These are phyloP conservation scores for Cryptosporidium tyzzeri DNA, from an alignment of 169 alveolate species.

Conservation along the genomic window DNA sequence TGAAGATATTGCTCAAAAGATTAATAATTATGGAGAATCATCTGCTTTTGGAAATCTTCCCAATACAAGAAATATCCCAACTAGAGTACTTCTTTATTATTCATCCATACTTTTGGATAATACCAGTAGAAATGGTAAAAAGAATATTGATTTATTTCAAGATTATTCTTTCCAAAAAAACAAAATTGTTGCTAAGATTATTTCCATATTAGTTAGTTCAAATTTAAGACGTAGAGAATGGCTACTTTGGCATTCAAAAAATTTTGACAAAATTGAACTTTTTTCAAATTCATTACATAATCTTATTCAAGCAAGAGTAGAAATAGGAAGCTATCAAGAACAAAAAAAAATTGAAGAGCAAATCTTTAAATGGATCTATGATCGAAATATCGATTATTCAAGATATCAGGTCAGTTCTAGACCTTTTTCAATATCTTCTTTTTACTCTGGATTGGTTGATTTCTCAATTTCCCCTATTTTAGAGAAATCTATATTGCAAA, in stretches of 20 bases:
- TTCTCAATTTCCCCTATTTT: conserved; percentile 44
- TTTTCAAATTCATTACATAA: conserved; percentile 31
- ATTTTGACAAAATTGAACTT: conserved; percentile 6
- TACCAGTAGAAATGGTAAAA: neutral
- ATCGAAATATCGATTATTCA: conserved; percentile 21
- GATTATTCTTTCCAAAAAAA: neutral
- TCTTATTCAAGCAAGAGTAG: conserved; percentile 1
- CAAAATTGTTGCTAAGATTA: neutral
- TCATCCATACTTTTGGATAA: conserved; percentile 22
- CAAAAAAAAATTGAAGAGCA: conserved; percentile 13
- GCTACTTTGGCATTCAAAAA: conserved; percentile 49
- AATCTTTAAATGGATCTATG: conserved; percentile 33
- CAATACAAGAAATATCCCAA: conserved; percentile 23
- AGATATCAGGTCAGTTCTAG: conserved; percentile 34
- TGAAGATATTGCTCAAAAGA: neutral
- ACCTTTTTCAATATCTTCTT: neutral
- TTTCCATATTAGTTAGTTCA: neutral
- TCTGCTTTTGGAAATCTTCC: neutral
- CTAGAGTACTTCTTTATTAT: conserved; percentile 39
- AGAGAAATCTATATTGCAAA: neutral
- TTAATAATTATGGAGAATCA: neutral
- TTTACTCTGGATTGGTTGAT: conserved; percentile 1
- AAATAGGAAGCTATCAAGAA: neutral
- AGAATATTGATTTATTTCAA: neutral
- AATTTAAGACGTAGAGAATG: conserved; percentile 53